phyloP scores from a whole-genome alignment of 192 early-diverging fungal genomes.

The Podila horticola region DNA sequence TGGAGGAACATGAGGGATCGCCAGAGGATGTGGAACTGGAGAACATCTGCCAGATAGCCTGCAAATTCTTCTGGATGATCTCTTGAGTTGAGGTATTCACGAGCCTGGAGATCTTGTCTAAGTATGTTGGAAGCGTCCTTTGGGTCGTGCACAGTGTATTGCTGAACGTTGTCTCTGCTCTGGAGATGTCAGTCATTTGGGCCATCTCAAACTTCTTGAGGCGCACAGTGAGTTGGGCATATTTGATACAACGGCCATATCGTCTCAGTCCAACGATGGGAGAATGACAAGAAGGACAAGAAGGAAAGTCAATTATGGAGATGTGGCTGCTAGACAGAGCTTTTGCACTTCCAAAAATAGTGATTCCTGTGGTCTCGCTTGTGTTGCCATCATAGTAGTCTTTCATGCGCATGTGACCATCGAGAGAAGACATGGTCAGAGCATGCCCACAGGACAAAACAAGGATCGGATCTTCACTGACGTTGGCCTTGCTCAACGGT shows the following conservation, averaged over 20 bases:
- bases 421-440: slow-evolving; percentile 61
- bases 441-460: slow-evolving; percentile 62
- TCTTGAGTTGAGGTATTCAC: too few species aligned
- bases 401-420: slow-evolving; percentile 56
- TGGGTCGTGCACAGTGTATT: not conserved
- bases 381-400: slow-evolving; percentile 42
- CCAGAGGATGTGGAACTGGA: too few species aligned
- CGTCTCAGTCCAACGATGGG: slow-evolving; percentile 49
- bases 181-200: not conserved
- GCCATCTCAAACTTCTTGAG: slow-evolving; percentile 23
- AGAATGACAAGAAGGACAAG: slow-evolving; percentile 52
- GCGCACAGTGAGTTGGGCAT: slow-evolving; percentile 35
- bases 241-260: slow-evolving; percentile 50
- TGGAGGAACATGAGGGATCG: too few species aligned
- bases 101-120: not conserved
- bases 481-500: slow-evolving; percentile 50
- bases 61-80: too few species aligned
- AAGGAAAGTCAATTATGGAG: slow-evolving; percentile 19
- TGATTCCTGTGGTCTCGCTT: not conserved
- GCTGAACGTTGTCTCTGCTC: not conserved
- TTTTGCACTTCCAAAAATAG: slow-evolving; percentile 14
- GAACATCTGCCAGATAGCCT: too few species aligned
- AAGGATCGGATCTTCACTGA: slow-evolving; percentile 56
- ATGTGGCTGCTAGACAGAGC: slow-evolving; percentile 15
- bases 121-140: not conserved